Conservation (phyloP, 192 early-diverging fungal genomes). For the Borealophlyctis nickersoniae region DNA sequence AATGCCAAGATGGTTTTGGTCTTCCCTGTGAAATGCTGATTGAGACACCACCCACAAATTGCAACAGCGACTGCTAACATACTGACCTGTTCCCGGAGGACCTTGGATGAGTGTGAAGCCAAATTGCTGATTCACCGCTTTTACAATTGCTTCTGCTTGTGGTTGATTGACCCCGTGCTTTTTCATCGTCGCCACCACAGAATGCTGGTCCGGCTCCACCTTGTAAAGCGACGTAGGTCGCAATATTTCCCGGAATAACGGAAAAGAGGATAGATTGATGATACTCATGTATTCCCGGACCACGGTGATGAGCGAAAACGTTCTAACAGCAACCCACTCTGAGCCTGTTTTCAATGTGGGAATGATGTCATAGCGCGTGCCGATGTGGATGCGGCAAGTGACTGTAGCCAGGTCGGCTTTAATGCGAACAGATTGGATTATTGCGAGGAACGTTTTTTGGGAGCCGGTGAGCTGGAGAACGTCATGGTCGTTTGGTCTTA, state of each 20-base stretch:
- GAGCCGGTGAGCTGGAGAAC: constrained; percentile 37
- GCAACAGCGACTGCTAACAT: too few relatives aligned
- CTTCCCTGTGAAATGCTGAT: constrained; percentile 69
- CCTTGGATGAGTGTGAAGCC: constrained; percentile 92
- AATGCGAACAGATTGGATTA: constrained; percentile 44
- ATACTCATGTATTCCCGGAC: constrained; percentile 83
- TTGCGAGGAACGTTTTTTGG: constrained; percentile 49
- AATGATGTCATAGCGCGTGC: constrained; percentile 37
- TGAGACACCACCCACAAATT: too few relatives aligned
- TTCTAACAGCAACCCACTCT: constrained; percentile 36
- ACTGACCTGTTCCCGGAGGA: constrained; percentile 63
- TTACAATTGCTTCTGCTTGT: constrained; percentile 81
- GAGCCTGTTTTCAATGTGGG: constrained; percentile 25
- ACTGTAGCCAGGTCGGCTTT: constrained; percentile 46
- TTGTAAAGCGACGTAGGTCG: constrained; percentile 37
- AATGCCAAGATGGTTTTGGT: constrained; percentile 89
- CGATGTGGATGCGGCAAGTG: constrained; percentile 44
- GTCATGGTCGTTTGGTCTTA: constrained; percentile 50
- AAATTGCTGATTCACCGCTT: constrained; percentile 54
- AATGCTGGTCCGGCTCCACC: constrained; percentile 22
- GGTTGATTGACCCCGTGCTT: constrained; percentile 84
- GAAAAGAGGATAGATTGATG: constrained; percentile 57
- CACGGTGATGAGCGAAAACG: constrained; percentile 68
- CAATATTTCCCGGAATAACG: constrained; percentile 64
- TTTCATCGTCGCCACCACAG: constrained; percentile 40